These are phyloP conservation scores for Pleoardoris graminearum DNA, from an alignment of 2,329 filamentous ascomycete genomes.

Conservation along the genomic window DNA sequence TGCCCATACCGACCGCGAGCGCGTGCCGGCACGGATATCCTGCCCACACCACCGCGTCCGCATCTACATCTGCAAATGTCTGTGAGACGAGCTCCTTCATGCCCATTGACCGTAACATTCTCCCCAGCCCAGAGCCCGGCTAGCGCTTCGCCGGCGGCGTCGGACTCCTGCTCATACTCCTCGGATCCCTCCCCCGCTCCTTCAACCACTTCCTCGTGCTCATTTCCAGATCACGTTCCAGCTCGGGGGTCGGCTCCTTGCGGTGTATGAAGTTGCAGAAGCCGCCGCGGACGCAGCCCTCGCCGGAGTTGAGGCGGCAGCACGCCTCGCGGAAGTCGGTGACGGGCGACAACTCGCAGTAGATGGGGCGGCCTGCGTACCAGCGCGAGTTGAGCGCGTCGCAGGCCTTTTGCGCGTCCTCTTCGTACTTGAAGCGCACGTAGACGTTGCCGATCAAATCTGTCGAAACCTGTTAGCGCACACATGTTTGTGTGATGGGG, in stretches of 20 bases:
- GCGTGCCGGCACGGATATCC: background rate
- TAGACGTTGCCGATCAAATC: slow-evolving; percentile 99
- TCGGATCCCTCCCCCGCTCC: slow-evolving; percentile 77
- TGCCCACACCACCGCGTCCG: background rate
- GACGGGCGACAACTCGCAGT: slow-evolving; percentile 95
- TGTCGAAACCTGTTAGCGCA: slow-evolving; percentile 40
- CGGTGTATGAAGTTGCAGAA: slow-evolving; percentile 99
- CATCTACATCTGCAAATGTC: background rate
- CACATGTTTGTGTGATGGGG: background rate
- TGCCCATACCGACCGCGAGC: background rate
- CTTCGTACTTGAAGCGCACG: slow-evolving; percentile 99
- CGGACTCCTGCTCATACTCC: slow-evolving; percentile 79
- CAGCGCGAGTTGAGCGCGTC: slow-evolving; percentile 92
- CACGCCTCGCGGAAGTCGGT: slow-evolving; percentile 98
- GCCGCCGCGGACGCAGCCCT: slow-evolving; percentile 92
- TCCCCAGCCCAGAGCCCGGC: background rate
- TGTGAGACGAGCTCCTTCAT: background rate
- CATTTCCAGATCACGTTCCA: slow-evolving; percentile 84
- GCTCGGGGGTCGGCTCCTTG: slow-evolving; percentile 87
- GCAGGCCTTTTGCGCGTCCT: slow-evolving; percentile 89
- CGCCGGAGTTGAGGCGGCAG: slow-evolving; percentile 89
- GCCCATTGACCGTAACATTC: slow-evolving; percentile 32
- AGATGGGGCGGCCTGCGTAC: slow-evolving; percentile 96
- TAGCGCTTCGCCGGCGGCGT: slow-evolving; percentile 75
- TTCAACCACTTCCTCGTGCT: slow-evolving; percentile 97